phyloP scores from a whole-genome alignment of 345 rosid genomes.

The Geranium rotundifolium region DNA sequence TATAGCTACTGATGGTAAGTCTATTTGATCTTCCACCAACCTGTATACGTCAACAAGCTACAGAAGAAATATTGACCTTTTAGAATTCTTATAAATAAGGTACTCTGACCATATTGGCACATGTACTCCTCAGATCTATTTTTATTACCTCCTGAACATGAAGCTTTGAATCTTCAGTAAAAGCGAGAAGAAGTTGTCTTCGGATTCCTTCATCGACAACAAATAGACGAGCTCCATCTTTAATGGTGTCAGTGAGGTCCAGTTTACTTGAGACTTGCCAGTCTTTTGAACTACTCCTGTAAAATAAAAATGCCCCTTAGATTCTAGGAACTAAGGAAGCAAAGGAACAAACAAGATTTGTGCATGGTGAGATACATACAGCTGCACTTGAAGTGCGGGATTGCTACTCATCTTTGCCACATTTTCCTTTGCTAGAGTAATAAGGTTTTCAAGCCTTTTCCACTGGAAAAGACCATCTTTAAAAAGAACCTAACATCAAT shows the following conservation, averaged over 20 bases:
- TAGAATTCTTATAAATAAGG: too few relatives aligned
- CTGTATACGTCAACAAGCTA: slow-evolving; percentile 89
- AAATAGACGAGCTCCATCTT: slow-evolving; percentile 91
- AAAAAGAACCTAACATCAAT: slow-evolving; percentile 52
- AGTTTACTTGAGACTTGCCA: slow-evolving; percentile 41
- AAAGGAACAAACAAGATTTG: background rate
- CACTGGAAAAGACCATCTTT: slow-evolving; percentile 88
- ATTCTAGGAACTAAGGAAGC: slow-evolving; percentile 1
- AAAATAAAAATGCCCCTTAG: background rate
- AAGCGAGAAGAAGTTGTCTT: slow-evolving; percentile 80
- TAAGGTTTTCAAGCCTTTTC: slow-evolving; percentile 87
- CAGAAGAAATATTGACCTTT: slow-evolving; percentile 13
- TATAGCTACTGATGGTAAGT: slow-evolving; percentile 56
- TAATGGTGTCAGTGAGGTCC: slow-evolving; percentile 78
- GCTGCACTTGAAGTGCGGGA: slow-evolving; percentile 56
- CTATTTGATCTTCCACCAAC: slow-evolving; percentile 70
- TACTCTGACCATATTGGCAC: too few relatives aligned
- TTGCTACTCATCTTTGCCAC: slow-evolving; percentile 89
- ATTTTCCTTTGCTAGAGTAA: slow-evolving; percentile 86
- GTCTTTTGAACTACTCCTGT: slow-evolving; percentile 38
- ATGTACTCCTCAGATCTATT: too few relatives aligned
- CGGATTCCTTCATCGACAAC: slow-evolving; percentile 75
- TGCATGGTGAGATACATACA: slow-evolving; percentile 25
- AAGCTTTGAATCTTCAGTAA: slow-evolving; percentile 92
- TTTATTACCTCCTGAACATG: slow-evolving; percentile 73